These are phyloP conservation scores for Talaromyces liani DNA, from an alignment of 495 filamentous ascomycete species.

Conservation along the genomic window DNA sequence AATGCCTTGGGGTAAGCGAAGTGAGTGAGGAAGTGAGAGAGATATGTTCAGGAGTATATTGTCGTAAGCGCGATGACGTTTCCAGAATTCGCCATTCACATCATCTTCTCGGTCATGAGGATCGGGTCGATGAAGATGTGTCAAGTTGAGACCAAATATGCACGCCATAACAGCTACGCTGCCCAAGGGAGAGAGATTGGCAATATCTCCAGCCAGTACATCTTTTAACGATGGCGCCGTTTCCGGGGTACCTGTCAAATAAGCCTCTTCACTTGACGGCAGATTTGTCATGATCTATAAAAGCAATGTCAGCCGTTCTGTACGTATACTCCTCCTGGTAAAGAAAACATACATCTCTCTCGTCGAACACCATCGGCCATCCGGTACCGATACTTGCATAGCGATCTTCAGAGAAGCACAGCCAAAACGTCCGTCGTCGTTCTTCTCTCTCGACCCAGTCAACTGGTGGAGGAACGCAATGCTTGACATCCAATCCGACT, in stretches of 20 bases:
- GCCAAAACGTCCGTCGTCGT: slow-evolving; percentile 87
- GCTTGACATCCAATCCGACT: slow-evolving; percentile 81
- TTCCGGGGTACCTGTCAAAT: slow-evolving; percentile 67
- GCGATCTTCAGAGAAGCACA: slow-evolving; percentile 80
- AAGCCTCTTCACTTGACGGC: slow-evolving; percentile 81
- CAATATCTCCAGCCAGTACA: slow-evolving; percentile 64
- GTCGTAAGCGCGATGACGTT: slow-evolving; percentile 81
- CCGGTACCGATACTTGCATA: slow-evolving; percentile 97
- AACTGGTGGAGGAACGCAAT: slow-evolving; percentile 72
- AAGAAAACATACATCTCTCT: slow-evolving; percentile 60
- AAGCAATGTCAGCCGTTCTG: neutral
- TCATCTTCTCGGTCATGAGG: slow-evolving; percentile 77
- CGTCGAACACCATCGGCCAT: slow-evolving; percentile 92
- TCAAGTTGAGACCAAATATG: slow-evolving; percentile 89
- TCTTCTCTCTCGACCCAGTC: slow-evolving; percentile 96
- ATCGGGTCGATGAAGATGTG: slow-evolving; percentile 87
- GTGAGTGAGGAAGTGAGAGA: slow-evolving; percentile 71
- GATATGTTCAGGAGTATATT: slow-evolving; percentile 83
- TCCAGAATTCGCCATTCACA: slow-evolving; percentile 94
- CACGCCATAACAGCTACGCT: slow-evolving; percentile 78
- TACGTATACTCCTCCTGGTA: neutral
- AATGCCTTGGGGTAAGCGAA: slow-evolving; percentile 74
- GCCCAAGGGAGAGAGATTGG: slow-evolving; percentile 68
- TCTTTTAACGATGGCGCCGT: slow-evolving; percentile 61
- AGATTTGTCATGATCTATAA: slow-evolving; percentile 74